Evolutionary conservation across 148 eudicot species (phyloP).

Genomic region (Heliosperma pusillum): DNA sequence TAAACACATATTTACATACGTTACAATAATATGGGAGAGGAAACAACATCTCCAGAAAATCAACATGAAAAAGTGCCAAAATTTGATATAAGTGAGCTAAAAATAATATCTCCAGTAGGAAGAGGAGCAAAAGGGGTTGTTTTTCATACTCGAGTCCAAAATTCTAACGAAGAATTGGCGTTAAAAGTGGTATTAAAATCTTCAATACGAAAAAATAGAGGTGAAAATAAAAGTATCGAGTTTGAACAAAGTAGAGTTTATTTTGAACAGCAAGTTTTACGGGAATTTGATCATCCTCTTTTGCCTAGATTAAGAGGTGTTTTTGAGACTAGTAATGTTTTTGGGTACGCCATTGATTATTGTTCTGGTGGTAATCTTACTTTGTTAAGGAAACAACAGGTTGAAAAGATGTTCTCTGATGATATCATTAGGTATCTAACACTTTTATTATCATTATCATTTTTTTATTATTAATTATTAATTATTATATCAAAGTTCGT

Average conservation of each 20-base stretch:
- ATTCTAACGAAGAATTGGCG: conserved; percentile 24
- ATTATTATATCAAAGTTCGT: background rate
- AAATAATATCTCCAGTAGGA: conserved; percentile 22
- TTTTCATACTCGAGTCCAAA: conserved; percentile 13
- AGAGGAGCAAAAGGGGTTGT: conserved; percentile 37
- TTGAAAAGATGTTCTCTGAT: conserved; percentile 87
- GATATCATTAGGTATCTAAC: conserved; percentile 78
- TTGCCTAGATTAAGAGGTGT: conserved; percentile 70
- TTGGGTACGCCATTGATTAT: conserved; percentile 87
- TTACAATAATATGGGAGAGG: conserved; percentile 17
- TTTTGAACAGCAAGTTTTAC: conserved; percentile 65
- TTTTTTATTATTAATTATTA: too few species aligned
- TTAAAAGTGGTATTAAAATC: conserved; percentile 33
- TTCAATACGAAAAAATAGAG: conserved; percentile 10
- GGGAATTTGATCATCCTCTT: conserved; percentile 54
- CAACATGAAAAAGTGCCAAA: background rate
- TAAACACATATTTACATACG: too few species aligned
- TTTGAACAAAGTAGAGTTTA: conserved; percentile 27
- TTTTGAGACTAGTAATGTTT: conserved; percentile 46
- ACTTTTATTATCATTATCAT: background rate
- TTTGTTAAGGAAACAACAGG: conserved; percentile 54
- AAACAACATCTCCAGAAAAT: background rate
- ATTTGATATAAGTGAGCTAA: conserved; percentile 16
- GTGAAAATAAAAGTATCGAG: conserved; percentile 11
- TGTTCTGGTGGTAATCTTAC: conserved; percentile 80